These are phyloP conservation scores for Penicillium fimorum DNA, from an alignment of 495 filamentous ascomycete genomes.

Conservation along the genomic window DNA sequence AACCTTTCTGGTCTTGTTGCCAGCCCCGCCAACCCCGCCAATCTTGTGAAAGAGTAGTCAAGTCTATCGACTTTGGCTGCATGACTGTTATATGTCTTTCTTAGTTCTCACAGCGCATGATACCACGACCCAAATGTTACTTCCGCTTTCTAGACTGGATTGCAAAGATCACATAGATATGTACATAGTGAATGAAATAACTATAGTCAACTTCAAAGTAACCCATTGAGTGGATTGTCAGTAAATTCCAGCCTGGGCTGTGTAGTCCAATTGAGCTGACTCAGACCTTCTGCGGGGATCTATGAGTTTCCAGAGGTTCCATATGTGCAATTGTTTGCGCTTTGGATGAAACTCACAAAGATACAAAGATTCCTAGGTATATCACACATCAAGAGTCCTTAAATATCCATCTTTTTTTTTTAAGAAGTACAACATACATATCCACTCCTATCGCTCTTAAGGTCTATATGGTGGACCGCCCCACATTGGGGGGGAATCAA, in stretches of 20 bases:
- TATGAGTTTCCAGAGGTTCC: constrained; percentile 39
- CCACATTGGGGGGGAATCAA: constrained; percentile 27
- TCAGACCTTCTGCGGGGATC: constrained; percentile 36
- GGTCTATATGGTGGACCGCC: constrained; percentile 18
- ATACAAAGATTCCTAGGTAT: background rate
- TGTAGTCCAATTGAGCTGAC: constrained; percentile 1
- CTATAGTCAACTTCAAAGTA: background rate
- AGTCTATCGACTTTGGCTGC: background rate
- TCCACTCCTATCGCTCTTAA: constrained; percentile 2
- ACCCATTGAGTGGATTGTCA: background rate
- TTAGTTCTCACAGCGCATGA: constrained; percentile 33
- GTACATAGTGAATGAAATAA: constrained; percentile 11
- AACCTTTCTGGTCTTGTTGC: background rate
- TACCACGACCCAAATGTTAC: constrained; percentile 37
- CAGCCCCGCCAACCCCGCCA: background rate
- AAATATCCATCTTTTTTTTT: background rate
- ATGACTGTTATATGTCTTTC: constrained; percentile 12
- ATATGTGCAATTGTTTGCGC: constrained; percentile 6
- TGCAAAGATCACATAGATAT: constrained; percentile 9
- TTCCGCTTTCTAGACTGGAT: constrained; percentile 21
- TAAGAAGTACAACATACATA: background rate
- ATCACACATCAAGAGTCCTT: background rate
- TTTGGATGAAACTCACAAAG: background rate
- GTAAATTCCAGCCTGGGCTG: background rate
- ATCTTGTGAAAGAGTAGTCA: background rate